Evolutionary conservation across 306 rosid genomes (phyloP).

Genomic region (Pachyrhizus erosus): DNA sequence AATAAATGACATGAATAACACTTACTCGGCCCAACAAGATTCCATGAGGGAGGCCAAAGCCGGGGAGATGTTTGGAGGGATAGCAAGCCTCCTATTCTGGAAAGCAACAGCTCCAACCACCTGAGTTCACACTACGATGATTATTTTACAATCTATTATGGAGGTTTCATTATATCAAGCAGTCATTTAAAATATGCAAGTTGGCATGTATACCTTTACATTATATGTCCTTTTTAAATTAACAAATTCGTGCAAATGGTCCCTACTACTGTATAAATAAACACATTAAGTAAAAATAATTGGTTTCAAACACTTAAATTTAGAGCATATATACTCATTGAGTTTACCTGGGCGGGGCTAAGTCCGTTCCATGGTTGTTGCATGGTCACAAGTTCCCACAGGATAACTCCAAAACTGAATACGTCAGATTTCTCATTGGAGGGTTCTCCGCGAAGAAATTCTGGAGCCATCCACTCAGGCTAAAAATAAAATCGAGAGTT

Average conservation of each 20-base stretch:
- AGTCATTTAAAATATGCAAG: constrained; percentile 32
- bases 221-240: constrained; percentile 25
- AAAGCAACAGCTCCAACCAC: constrained; percentile 99
- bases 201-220: neutral
- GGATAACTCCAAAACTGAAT: constrained; percentile 92
- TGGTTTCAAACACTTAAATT: constrained; percentile 25
- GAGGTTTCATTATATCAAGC: constrained; percentile 34
- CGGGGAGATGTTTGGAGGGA: constrained; percentile 81
- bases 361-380: constrained; percentile 97
- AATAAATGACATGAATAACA: constrained; percentile 5
- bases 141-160: constrained; percentile 16
- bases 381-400: constrained; percentile 94
- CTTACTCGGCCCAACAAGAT: constrained; percentile 99
- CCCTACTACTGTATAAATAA: constrained; percentile 29
- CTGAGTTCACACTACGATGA: constrained; percentile 52
- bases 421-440: constrained; percentile 97
- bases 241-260: constrained; percentile 37
- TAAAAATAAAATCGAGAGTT: constrained; percentile 68
- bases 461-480: constrained; percentile 99
- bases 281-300: constrained; percentile 35
- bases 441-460: constrained; percentile 97
- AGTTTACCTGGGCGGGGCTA: constrained; percentile 83
- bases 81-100: constrained; percentile 83
- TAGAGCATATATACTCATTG: constrained; percentile 29
- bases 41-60: constrained; percentile 82